Evolutionary conservation across 371 early-diverging fungal genomes (phyloP).

Genomic region (Rhizomucor miehei): DNA sequence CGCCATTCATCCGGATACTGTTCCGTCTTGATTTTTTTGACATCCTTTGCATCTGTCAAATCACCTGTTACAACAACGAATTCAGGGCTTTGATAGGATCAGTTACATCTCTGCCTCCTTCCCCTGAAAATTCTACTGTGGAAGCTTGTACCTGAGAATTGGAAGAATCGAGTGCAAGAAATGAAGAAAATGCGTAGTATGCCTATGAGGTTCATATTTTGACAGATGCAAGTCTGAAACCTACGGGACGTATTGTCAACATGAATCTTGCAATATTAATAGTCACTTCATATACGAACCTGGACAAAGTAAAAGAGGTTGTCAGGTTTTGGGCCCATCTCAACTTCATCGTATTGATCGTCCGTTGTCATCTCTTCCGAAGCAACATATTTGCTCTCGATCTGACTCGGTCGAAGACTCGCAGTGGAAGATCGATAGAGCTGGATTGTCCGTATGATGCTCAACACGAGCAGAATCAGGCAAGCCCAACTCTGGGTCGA

Average conservation of each 20-base stretch:
- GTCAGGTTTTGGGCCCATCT: constrained; percentile 3
- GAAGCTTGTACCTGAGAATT: constrained; percentile 38
- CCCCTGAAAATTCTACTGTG: neutral
- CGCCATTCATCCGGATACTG: constrained; percentile 87
- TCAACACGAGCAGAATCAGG: constrained; percentile 1
- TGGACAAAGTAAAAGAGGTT: constrained; percentile 16
- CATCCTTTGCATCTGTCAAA: constrained; percentile 86
- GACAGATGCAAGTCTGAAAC: constrained; percentile 87
- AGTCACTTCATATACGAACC: constrained; percentile 5
- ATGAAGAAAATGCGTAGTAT: constrained; percentile 69
- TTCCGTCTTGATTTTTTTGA: constrained; percentile 54
- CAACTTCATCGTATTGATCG: constrained; percentile 2
- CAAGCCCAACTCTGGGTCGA: constrained; percentile 2
- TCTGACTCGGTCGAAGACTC: neutral
- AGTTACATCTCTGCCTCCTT: neutral
- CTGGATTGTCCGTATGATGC: constrained; percentile 6
- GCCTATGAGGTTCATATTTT: constrained; percentile 60
- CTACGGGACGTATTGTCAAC: constrained; percentile 40
- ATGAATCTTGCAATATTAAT: too few relatives aligned
- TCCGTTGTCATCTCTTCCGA: neutral
- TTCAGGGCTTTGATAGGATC: constrained; percentile 39
- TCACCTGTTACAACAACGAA: constrained; percentile 77
- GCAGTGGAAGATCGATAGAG: constrained; percentile 6
- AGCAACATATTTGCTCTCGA: neutral
- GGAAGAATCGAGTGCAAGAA: constrained; percentile 74